Evolutionary conservation across 768 basidiomycete genomes (phyloP).

Genomic region (Trametes elegans): DNA sequence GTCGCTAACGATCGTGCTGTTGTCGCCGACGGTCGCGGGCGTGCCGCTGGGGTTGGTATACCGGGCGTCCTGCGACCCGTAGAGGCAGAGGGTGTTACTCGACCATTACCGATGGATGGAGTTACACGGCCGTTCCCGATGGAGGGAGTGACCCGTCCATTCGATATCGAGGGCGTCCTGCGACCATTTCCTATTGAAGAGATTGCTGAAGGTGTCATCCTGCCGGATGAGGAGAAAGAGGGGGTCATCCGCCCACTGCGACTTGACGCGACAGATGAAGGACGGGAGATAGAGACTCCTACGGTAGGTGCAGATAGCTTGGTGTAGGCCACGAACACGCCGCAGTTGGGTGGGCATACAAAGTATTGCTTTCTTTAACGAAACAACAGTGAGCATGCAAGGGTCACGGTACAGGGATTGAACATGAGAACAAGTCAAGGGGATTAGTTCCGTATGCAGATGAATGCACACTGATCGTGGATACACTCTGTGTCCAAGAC

Average conservation of each 20-base stretch:
- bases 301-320: constrained; percentile 82
- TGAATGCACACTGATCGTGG: too few species aligned
- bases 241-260: constrained; percentile 46
- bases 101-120: constrained; percentile 47
- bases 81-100: constrained; percentile 42
- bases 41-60: constrained; percentile 16
- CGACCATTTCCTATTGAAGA: constrained; percentile 42
- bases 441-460: too few species aligned
- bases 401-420: too few species aligned
- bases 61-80: constrained; percentile 27
- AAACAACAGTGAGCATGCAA: not conserved
- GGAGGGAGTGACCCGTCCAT: constrained; percentile 21
- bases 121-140: constrained; percentile 35
- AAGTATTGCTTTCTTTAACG: constrained; percentile 76
- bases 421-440: too few species aligned
- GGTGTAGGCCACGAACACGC: constrained; percentile 82
- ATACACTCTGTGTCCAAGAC: too few species aligned
- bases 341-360: constrained; percentile 76
- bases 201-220: constrained; percentile 43
- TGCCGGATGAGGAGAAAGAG: constrained; percentile 42
- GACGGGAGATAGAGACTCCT: constrained; percentile 51
- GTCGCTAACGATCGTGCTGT: constrained; percentile 18
- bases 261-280: constrained; percentile 80
- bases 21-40: constrained; percentile 17
- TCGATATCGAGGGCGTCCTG: constrained; percentile 52